Evolutionary conservation across 148 eudicot genomes (phyloP).

Genomic region (Chenopodium suecicum): DNA sequence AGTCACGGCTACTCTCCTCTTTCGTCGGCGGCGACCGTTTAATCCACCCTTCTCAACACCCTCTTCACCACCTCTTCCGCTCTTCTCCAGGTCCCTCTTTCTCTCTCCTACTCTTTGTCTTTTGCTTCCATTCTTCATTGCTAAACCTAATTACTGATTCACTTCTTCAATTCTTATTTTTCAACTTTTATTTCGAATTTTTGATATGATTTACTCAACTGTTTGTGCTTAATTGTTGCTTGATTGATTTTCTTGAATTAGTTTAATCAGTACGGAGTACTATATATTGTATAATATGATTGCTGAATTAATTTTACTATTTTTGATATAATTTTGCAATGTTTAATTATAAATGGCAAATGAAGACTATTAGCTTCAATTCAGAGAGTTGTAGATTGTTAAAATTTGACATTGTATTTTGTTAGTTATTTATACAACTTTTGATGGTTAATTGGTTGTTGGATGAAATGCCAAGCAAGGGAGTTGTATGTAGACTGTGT

Average conservation of each 20-base stretch:
- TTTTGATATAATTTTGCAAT: too few species aligned
- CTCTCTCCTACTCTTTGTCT: neutral
- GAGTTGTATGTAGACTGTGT: neutral
- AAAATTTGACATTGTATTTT: too few species aligned
- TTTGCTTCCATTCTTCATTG: neutral
- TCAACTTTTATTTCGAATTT: neutral
- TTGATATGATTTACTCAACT: neutral
- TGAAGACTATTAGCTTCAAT: too few species aligned
- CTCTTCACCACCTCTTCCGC: constrained; percentile 45
- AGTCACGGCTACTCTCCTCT: constrained; percentile 47
- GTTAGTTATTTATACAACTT: too few species aligned
- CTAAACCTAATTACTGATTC: neutral
- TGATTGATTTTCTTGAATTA: too few species aligned
- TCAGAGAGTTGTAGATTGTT: too few species aligned
- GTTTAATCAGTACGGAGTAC: too few species aligned
- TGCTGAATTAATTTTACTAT: too few species aligned
- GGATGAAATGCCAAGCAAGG: neutral
- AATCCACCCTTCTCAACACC: constrained; percentile 34
- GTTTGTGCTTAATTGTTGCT: too few species aligned
- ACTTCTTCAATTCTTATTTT: neutral
- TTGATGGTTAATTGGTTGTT: too few species aligned
- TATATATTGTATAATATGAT: too few species aligned
- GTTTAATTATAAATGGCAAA: too few species aligned
- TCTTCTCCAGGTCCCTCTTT: constrained; percentile 38
- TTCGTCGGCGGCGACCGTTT: constrained; percentile 45